Conservation (phyloP, 2,329 filamentous ascomycete genomes). For the Penicillium olsonii region DNA sequence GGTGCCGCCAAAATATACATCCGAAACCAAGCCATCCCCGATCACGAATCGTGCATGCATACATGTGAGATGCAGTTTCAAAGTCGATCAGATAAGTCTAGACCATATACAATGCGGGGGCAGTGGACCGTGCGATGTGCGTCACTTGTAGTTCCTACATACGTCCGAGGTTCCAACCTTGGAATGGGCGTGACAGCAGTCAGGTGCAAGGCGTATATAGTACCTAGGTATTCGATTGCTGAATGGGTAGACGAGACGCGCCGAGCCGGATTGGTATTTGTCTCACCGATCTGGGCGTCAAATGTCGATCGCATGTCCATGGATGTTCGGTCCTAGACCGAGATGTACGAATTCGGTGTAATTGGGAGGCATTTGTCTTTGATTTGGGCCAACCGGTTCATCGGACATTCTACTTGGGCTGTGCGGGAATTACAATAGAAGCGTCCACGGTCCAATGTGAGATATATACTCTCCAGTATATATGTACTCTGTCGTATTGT, state of each 20-base stretch:
- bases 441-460: too few species aligned
- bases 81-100: constrained; percentile 13
- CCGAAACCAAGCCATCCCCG: not conserved
- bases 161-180: not conserved
- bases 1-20: not conserved
- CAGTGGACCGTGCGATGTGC: constrained; percentile 1
- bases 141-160: not conserved
- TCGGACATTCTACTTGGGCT: not conserved
- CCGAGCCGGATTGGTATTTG: not conserved
- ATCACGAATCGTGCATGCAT: not conserved
- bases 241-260: not conserved
- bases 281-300: not conserved
- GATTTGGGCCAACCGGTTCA: not conserved
- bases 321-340: not conserved
- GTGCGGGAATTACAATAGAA: not conserved
- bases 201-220: not conserved
- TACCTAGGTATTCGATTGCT: not conserved
- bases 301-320: not conserved
- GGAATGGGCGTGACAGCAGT: not conserved
- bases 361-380: not conserved
- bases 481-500: not conserved
- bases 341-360: not conserved
- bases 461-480: too few species aligned
- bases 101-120: constrained; percentile 7
- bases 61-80: not conserved